phyloP scores from a whole-genome alignment of 495 filamentous ascomycete species.

The Neurospora cerealis region DNA sequence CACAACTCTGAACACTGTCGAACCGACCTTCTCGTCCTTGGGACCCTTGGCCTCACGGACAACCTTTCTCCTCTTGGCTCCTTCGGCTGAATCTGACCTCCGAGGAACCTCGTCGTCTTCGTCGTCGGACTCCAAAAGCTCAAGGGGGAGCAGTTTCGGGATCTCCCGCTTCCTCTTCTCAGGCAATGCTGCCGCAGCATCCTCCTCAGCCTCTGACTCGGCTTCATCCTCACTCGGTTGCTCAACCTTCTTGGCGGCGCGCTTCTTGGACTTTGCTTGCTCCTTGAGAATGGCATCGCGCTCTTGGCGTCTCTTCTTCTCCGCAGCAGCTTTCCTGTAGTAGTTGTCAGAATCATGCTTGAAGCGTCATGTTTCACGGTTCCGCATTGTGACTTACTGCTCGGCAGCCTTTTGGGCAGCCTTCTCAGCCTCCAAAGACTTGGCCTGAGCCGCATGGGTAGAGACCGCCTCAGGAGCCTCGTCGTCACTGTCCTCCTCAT shows the following conservation, averaged over 20 bases:
- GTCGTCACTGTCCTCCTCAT: conserved; percentile 29
- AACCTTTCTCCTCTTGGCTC: conserved; percentile 28
- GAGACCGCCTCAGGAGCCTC: conserved; percentile 37
- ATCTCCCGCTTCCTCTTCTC: conserved; percentile 23
- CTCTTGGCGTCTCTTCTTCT: conserved; percentile 37
- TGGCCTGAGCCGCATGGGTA: conserved; percentile 25
- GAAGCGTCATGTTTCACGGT: not conserved
- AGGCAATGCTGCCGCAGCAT: conserved; percentile 2
- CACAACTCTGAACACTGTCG: conserved; percentile 34
- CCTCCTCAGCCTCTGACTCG: conserved; percentile 11
- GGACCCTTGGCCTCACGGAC: conserved; percentile 18
- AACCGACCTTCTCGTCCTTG: conserved; percentile 28
- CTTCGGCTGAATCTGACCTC: conserved; percentile 7
- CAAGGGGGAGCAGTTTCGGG: conserved; percentile 33
- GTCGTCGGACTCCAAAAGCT: conserved; percentile 36
- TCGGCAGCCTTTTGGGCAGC: conserved; percentile 31
- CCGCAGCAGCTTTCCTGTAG: conserved; percentile 28
- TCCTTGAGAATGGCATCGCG: conserved; percentile 34
- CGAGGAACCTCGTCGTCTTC: conserved; percentile 21
- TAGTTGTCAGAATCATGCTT: conserved; percentile 1
- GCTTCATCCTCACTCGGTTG: conserved; percentile 1
- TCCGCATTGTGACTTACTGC: conserved; percentile 18
- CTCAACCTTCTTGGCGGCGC: conserved; percentile 3
- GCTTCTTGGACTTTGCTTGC: conserved; percentile 33
- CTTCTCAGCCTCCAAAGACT: conserved; percentile 24